Evolutionary conservation across 2,329 filamentous ascomycete species (phyloP), one percentile per base, ranked within the genome.

Genomic region (Paramyrothecium roridum): DNA sequence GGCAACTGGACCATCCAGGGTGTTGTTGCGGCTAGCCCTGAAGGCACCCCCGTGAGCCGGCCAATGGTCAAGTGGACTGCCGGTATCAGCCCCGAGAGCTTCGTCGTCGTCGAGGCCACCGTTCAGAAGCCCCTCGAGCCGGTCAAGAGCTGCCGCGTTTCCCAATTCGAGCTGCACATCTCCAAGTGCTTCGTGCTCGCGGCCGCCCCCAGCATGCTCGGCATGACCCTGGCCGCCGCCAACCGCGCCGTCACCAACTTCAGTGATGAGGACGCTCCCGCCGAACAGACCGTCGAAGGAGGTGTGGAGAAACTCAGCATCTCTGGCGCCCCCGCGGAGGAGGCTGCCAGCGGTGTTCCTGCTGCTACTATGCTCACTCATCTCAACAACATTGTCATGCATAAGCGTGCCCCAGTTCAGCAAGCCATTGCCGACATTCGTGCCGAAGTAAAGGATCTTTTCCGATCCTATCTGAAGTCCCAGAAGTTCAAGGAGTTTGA

Each of bases 11-110:
- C 87, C 23, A 87, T 97, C 43, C 93, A 97, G 77, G 91, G 88
- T 52, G 88, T 97, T 40, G 78, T 91, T 17, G 81, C 82, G 19
- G 88, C 85, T 50, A 86, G 82, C 67, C 84, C 83, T 66, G 84
- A 91, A 65, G 85, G 80, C 37, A 82, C 76, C 51, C 75, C 76
- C 8, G 83, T 92, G 40, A 89, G 85, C 59, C 88, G 87, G 70
- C 91, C 90, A 74, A 98, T 98, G 93, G 90, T 97, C 70, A 98
- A 98, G 77, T 98, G 90, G 85, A 86, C 89, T 51, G 85, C 84
- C 50, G 82, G 78, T 47, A 76, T 96, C 62, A 88, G 85, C 67
- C 80, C 88, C 48, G 93, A 97, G 79, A 91, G 88, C 63, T 92
- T 89, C 64, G 86, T 97, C 23, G 78, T 87, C 45, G 86, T 97